These are phyloP conservation scores for Penicillium robsamsonii DNA, from an alignment of 495 filamentous ascomycete species.

Conservation along the genomic window DNA sequence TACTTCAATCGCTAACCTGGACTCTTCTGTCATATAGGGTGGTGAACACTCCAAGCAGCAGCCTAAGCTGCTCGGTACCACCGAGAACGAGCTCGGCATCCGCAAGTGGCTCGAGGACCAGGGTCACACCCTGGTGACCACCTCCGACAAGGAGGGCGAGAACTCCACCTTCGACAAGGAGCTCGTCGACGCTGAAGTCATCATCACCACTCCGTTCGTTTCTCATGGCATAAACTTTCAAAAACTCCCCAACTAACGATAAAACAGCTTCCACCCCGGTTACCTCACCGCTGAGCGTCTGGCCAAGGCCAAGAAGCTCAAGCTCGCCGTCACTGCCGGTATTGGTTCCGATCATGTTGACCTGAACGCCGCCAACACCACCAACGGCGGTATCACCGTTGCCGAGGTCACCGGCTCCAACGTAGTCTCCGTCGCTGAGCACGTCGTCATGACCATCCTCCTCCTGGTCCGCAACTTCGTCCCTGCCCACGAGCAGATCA, in stretches of 20 bases:
- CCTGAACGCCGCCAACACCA: constrained; percentile 94
- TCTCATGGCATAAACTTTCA: background rate
- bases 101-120: constrained; percentile 94
- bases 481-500: constrained; percentile 92
- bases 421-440: constrained; percentile 86
- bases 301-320: constrained; percentile 97
- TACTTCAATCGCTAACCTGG: constrained; percentile 14
- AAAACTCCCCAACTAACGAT: constrained; percentile 17
- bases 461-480: constrained; percentile 96
- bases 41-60: constrained; percentile 69
- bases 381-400: constrained; percentile 96
- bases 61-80: constrained; percentile 85
- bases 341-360: constrained; percentile 98
- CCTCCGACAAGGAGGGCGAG: constrained; percentile 94
- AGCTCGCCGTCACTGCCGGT: constrained; percentile 93
- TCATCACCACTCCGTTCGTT: constrained; percentile 96
- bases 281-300: constrained; percentile 97
- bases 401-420: constrained; percentile 95
- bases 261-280: constrained; percentile 88
- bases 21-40: constrained; percentile 46
- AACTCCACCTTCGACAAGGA: constrained; percentile 93
- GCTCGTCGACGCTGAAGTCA: constrained; percentile 93
- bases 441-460: constrained; percentile 99
- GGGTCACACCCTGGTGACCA: constrained; percentile 94
- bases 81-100: constrained; percentile 95